phyloP scores from a whole-genome alignment of 495 filamentous ascomycete genomes.

The Neurospora terricola region DNA sequence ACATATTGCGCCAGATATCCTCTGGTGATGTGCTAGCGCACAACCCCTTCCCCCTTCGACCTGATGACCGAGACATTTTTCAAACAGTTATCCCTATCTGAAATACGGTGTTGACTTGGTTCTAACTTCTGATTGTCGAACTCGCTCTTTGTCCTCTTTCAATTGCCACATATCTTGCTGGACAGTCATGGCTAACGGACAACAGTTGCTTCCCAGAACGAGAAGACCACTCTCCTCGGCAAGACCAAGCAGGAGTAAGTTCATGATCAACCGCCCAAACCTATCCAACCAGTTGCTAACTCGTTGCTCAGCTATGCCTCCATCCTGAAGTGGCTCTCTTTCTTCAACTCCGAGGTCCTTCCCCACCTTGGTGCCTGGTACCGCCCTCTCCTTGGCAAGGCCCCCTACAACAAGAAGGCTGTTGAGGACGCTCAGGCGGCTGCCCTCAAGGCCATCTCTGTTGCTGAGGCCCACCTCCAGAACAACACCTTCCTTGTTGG shows the following conservation, averaged over 20 bases:
- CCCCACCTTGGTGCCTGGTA: conserved; percentile 70
- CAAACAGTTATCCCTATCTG: conserved; percentile 99
- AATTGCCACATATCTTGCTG: conserved; percentile 13
- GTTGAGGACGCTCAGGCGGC: conserved; percentile 68
- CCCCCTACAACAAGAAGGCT: conserved; percentile 94
- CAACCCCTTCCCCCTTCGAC: conserved; percentile 8
- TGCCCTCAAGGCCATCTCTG: conserved; percentile 53
- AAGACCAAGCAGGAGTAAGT: conserved; percentile 98
- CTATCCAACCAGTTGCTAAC: conserved; percentile 12
- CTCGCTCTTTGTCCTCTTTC: conserved; percentile 7
- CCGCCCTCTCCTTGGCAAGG: conserved; percentile 73
- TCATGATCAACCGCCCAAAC: not conserved
- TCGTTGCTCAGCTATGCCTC: conserved; percentile 58
- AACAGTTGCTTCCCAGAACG: conserved; percentile 95
- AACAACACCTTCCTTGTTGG: conserved; percentile 95
- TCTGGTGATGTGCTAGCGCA: not conserved
- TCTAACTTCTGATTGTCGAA: conserved; percentile 46
- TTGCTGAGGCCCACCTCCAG: conserved; percentile 78
- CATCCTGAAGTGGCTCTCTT: conserved; percentile 95
- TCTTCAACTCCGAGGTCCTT: conserved; percentile 77
- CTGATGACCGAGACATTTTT: conserved; percentile 71
- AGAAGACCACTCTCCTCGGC: conserved; percentile 97
- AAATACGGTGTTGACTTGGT: conserved; percentile 68
- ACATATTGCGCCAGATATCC: not conserved
- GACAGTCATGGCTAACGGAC: conserved; percentile 24